Base-by-base conservation (phyloP, 306 rosid species). In the Citrullus colocynthis region DNA sequence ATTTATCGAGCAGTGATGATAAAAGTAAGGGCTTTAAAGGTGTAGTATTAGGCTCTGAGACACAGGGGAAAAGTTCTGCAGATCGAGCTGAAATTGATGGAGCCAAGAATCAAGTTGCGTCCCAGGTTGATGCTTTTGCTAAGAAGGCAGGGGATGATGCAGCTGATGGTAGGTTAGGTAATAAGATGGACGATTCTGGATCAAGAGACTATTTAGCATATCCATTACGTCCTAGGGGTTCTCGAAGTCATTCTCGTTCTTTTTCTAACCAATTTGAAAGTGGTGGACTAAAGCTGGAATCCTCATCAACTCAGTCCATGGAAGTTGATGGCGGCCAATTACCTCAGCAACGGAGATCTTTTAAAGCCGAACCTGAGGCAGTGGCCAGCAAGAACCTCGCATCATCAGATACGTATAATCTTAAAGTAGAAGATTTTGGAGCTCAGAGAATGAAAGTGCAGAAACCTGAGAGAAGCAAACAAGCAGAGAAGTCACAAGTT, bases 241-340 rank as follows among this genome's bases (percentile, higher is more conserved):
- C 84, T 54, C 97, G 78, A 49, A 78, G 84, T 84, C 98, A 87
- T 85, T 87, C 91, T 77, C 89, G 89, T 52, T 91, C 99, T 58
- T 80, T 80, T 13, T 89, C 97, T 6, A 97, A 92, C 63, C 98
- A 96, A 77, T 83, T 83, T 80, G 98, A 91, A 48, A 84, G 84
- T 80, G 90, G 82, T 75, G 96, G 89, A 80, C 62, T 73, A 75
- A 93, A 90, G 78, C 73, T 73, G 65, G 96, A 89, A 60, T 15
- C 81, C 78, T 79, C 85, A 45, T 82, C 83, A 51, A 78, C 74
- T 76, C 88, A 62, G 82, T 73, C 45, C 45, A 82, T 81, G 74
- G 79, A 52, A 76, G 74, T 78, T 57, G 87, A 87, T 76, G 79
- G 81, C 70, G 85, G 84, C 86, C 91, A 85, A 78, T 78, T 81